phyloP scores from a whole-genome alignment of 768 basidiomycete species.

The Boletus patriciae region DNA sequence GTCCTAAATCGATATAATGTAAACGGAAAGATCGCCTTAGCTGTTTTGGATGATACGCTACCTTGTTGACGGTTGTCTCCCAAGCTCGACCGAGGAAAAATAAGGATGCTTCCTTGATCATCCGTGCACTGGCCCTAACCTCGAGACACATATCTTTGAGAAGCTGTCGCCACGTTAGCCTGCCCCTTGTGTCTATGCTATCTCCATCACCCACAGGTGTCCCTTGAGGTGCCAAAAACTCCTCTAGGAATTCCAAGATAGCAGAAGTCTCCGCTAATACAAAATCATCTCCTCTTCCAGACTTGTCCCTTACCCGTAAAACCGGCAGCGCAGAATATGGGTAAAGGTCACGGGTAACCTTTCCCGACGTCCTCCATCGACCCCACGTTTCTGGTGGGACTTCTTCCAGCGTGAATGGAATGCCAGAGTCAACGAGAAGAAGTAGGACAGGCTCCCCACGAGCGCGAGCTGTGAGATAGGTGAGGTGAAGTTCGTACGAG shows the following conservation, averaged over 20 bases:
- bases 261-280: slow-evolving; percentile 27
- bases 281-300: slow-evolving; percentile 10
- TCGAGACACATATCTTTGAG: slow-evolving; percentile 22
- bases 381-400: slow-evolving; percentile 17
- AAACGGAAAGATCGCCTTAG: not conserved
- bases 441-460: slow-evolving; percentile 29
- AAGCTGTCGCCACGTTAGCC: slow-evolving; percentile 8
- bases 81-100: slow-evolving; percentile 18
- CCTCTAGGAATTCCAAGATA: slow-evolving; percentile 26
- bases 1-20: slow-evolving; percentile 12
- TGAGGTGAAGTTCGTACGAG: slow-evolving; percentile 19
- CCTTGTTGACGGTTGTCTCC: slow-evolving; percentile 9
- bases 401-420: slow-evolving; percentile 22
- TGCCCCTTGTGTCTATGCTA: not conserved
- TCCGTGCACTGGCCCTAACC: slow-evolving; percentile 13
- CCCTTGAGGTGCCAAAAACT: slow-evolving; percentile 15
- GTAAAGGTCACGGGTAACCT: slow-evolving; percentile 20
- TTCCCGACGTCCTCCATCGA: slow-evolving; percentile 13
- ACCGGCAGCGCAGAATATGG: slow-evolving; percentile 29
- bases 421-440: slow-evolving; percentile 26
- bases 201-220: slow-evolving; percentile 11
- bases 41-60: not conserved
- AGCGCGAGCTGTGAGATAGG: slow-evolving; percentile 24
- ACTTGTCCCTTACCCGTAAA: slow-evolving; percentile 20
- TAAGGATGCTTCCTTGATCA: slow-evolving; percentile 28